Conservation (phyloP, 73 alveolate species). For the Paramecium tetraurelia region DNA sequence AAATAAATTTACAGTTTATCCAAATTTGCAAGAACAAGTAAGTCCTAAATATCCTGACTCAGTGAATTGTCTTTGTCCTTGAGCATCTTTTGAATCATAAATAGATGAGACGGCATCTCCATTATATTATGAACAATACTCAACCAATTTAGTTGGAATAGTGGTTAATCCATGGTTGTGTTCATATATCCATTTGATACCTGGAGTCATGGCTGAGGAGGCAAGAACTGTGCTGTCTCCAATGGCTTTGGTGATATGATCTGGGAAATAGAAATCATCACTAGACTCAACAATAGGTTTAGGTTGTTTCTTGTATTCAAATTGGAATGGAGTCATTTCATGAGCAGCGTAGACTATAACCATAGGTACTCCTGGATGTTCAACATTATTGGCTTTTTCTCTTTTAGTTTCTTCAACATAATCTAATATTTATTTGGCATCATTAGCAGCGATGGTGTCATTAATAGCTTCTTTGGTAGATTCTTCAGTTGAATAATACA, state of each 20-base stretch:
- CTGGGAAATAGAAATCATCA: constrained; percentile 58
- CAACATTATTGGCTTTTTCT: constrained; percentile 34
- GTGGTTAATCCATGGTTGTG: constrained; percentile 28
- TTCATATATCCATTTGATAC: constrained; percentile 54
- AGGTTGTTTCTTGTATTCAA: constrained; percentile 21
- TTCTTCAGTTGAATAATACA: background rate
- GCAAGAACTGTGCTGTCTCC: constrained; percentile 61
- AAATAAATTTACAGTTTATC: background rate
- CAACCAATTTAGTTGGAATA: constrained; percentile 56
- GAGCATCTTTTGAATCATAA: constrained; percentile 40
- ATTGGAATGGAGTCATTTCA: background rate
- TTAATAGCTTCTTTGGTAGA: background rate
- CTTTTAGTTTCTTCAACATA: constrained; percentile 25
- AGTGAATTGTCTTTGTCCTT: background rate
- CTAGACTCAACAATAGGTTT: background rate
- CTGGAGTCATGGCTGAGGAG: constrained; percentile 51
- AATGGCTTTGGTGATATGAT: background rate
- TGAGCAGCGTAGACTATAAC: constrained; percentile 49
- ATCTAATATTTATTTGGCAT: background rate
- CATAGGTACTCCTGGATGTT: constrained; percentile 64
- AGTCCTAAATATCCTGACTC: constrained; percentile 45
- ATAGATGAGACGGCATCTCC: constrained; percentile 16
- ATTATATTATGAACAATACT: constrained; percentile 46
- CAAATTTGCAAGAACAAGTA: constrained; percentile 25
- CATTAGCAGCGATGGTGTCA: background rate